Base-by-base conservation (phyloP, 768 basidiomycete species). In the Rhizopogon salebrosus region DNA sequence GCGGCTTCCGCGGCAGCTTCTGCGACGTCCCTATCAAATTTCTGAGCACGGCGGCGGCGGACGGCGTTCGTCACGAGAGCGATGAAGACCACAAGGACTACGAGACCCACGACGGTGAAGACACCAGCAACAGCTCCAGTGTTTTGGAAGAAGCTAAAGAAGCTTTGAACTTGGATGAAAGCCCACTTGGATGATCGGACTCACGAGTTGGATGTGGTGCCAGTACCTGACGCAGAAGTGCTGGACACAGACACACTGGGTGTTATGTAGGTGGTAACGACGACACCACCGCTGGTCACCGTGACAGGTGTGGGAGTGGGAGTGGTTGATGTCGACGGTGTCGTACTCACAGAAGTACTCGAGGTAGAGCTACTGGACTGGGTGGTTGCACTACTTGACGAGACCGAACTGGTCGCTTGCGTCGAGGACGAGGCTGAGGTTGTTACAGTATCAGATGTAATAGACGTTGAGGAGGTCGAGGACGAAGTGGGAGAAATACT, bases 1-100 rank as follows among this genome's bases (percentile, higher is more conserved):
- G 74, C 76, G 0, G 87, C 87, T 53, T 81, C 84, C 3, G 77
- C 78, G 0, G 87, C 86, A 0, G 87, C 88, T 45, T 82, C 83
- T 13, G 80, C 83, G 37, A 89, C 80, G 49, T 90, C 89, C n/a
- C 75, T 74, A 63, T 91, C 89, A 59, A 88, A 84, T 39, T 77
- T 74, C 54, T 74, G 65, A 3, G 81, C 82, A 1, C 84, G 81
- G 6, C 84, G 82, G 0, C 87, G 80, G 8, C 87, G 83, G 57
- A 87, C 55, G 54, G 68, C 67, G 53, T 76, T 80, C 35, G 79
- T 76, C 41, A 79, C 55, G 26, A 81, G 55, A 6, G 71, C 72
- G 54, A 89, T 62, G 61, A 79, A 13, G 59, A 87, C 50, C 8
- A 70, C 80, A 42, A 81, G 56, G 18, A 62, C 80, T 48, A 87